Percentiles rank a stretch among this genome's conserved stretches.
phyloP scores from a whole-genome alignment of 2,329 filamentous ascomycete genomes.

The Colletotrichum lini region DNA sequence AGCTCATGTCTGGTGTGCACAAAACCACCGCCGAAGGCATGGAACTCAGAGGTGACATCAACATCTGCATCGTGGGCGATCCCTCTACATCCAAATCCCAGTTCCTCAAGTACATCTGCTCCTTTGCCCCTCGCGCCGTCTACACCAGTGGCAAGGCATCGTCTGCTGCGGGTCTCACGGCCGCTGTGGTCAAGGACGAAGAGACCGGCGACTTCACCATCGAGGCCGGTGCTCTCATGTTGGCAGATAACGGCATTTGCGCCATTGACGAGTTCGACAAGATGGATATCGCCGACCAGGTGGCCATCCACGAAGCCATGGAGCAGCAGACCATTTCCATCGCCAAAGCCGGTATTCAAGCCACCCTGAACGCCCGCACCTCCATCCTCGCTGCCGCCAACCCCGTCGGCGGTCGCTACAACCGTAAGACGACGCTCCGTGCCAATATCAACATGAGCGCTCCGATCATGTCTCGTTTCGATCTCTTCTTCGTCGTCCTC shows the following conservation, averaged over 20 bases:
- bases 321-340: conserved; percentile 99
- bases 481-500: conserved; percentile 97
- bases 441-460: conserved; percentile 99
- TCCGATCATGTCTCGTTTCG: conserved; percentile 99
- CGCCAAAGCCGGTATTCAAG: conserved; percentile 97
- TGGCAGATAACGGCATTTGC: conserved; percentile 97
- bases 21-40: conserved; percentile 95
- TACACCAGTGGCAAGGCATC: conserved; percentile 99
- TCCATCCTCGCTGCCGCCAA: conserved; percentile 97
- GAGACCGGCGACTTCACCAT: conserved; percentile 99
- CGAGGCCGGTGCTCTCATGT: conserved; percentile 96
- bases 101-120: conserved; percentile 98
- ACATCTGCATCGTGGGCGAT: conserved; percentile 98
- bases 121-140: conserved; percentile 94
- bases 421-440: conserved; percentile 92
- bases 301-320: conserved; percentile 99
- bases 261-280: conserved; percentile 99
- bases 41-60: conserved; percentile 96
- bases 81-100: conserved; percentile 98
- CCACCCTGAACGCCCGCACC: conserved; percentile 94
- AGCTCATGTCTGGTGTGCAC: conserved; percentile 95
- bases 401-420: conserved; percentile 95
- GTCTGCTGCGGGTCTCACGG: conserved; percentile 96
- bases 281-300: conserved; percentile 98
- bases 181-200: conserved; percentile 96